Evolutionary conservation across 2,329 filamentous ascomycete genomes (phyloP).

Genomic region (Zymoseptoria tritici): DNA sequence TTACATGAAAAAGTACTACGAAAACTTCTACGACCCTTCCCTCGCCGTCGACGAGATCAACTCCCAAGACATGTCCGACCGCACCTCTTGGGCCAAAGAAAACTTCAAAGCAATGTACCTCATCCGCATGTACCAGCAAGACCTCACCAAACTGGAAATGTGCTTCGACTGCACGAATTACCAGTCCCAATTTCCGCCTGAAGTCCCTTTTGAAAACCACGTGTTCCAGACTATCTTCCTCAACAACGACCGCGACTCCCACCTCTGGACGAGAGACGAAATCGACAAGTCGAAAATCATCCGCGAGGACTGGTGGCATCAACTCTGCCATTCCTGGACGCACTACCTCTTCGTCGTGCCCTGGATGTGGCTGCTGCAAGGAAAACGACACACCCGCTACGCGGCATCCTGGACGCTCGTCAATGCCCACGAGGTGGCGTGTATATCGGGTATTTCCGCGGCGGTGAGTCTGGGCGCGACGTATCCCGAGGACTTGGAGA

Average conservation of each 20-base stretch:
- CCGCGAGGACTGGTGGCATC: conserved; percentile 60
- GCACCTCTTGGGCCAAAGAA: conserved; percentile 41
- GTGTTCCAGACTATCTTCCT: conserved; percentile 66
- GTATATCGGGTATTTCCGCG: conserved; percentile 63
- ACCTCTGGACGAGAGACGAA: conserved; percentile 53
- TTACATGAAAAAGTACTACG: conserved; percentile 63
- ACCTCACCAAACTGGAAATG: conserved; percentile 51
- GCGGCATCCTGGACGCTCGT: conserved; percentile 64
- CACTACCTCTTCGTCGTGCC: conserved; percentile 61
- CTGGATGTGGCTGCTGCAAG: conserved; percentile 65
- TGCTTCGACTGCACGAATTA: conserved; percentile 71
- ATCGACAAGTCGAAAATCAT: conserved; percentile 56
- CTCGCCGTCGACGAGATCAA: conserved; percentile 39
- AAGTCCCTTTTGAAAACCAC: conserved; percentile 50
- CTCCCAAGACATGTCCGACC: conserved; percentile 34
- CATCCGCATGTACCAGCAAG: conserved; percentile 52
- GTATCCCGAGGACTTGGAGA: conserved; percentile 55
- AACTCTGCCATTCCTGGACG: conserved; percentile 56
- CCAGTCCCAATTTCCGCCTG: conserved; percentile 59
- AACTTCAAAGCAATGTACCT: conserved; percentile 59
- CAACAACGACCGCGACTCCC: conserved; percentile 47
- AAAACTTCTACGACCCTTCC: conserved; percentile 49
- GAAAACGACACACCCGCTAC: conserved; percentile 54
- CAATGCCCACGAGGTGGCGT: conserved; percentile 63
- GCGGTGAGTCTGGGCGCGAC: conserved; percentile 61